Evolutionary conservation across 192 early-diverging fungal genomes (phyloP).

Genomic region (Ambispora gerdemannii): DNA sequence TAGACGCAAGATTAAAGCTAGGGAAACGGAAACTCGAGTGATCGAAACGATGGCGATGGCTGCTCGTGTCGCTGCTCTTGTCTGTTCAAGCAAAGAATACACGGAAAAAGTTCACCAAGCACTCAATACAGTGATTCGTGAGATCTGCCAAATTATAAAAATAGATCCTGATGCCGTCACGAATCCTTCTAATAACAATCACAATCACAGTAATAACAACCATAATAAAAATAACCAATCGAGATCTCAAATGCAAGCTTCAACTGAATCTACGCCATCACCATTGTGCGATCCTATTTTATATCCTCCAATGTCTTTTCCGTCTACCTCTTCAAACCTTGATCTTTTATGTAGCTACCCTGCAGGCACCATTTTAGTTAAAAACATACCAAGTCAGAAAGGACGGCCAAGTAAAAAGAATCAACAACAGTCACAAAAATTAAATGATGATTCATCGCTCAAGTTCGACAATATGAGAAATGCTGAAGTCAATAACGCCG

Average conservation of each 20-base stretch:
- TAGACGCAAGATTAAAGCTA: conserved; percentile 42
- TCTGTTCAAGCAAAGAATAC: conserved; percentile 39
- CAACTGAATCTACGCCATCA: too few relatives aligned
- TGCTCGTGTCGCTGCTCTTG: conserved; percentile 44
- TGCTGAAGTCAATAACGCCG: too few relatives aligned
- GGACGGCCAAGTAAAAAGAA: conserved; percentile 8
- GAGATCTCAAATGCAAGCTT: too few relatives aligned
- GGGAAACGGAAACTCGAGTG: conserved; percentile 45
- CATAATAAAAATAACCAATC: too few relatives aligned
- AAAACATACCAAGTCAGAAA: conserved; percentile 18
- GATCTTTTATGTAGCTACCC: conserved; percentile 18
- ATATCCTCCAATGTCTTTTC: too few relatives aligned
- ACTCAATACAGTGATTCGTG: not conserved
- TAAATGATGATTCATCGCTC: too few relatives aligned
- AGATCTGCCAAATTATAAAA: conserved; percentile 10
- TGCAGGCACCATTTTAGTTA: conserved; percentile 5
- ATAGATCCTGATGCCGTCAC: not conserved
- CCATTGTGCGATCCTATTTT: too few relatives aligned
- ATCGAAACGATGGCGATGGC: conserved; percentile 43
- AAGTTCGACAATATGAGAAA: too few relatives aligned
- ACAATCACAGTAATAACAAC: conserved; percentile 15
- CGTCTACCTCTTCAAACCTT: not conserved
- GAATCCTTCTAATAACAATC: not conserved
- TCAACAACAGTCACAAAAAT: too few relatives aligned
- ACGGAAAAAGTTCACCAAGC: conserved; percentile 15